phyloP scores from a whole-genome alignment of 129 eudicot species.

The Gnaphalium uliginosum region DNA sequence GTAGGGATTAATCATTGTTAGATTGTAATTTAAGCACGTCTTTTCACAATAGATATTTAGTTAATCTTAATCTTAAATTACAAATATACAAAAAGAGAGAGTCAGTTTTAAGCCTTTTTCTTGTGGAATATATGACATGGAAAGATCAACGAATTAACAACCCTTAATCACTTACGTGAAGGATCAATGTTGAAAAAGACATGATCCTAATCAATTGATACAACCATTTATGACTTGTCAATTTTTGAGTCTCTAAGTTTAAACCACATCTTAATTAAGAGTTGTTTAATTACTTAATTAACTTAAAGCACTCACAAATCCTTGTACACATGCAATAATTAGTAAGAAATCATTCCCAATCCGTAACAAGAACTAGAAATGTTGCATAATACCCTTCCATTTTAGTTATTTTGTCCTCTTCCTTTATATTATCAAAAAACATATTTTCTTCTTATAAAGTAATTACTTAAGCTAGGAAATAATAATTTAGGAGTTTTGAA shows the following conservation, averaged over 20 bases:
- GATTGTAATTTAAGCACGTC: neutral
- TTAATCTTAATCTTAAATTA: too few species aligned
- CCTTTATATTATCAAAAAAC: neutral
- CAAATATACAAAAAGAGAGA: neutral
- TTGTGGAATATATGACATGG: neutral
- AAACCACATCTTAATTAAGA: constrained; percentile 12
- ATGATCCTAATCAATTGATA: constrained; percentile 24
- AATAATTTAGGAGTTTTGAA: too few species aligned
- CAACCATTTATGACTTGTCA: constrained; percentile 28
- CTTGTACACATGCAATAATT: constrained; percentile 4
- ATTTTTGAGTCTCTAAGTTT: constrained; percentile 7
- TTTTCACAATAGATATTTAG: neutral
- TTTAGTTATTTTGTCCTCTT: constrained; percentile 8
- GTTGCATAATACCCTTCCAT: constrained; percentile 15
- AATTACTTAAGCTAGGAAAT: too few species aligned
- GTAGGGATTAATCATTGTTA: too few species aligned
- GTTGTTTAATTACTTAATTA: constrained; percentile 23
- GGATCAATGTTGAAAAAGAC: constrained; percentile 23
- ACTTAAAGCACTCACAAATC: constrained; percentile 13
- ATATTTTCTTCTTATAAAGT: too few species aligned
- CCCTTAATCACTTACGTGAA: constrained; percentile 27
- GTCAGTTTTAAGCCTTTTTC: neutral
- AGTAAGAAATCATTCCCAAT: constrained; percentile 26
- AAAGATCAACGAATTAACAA: constrained; percentile 3
- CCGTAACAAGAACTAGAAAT: constrained; percentile 25